Evolutionary conservation across 139 green algal species (phyloP).

Genomic region (Spirogloea muscicola): DNA sequence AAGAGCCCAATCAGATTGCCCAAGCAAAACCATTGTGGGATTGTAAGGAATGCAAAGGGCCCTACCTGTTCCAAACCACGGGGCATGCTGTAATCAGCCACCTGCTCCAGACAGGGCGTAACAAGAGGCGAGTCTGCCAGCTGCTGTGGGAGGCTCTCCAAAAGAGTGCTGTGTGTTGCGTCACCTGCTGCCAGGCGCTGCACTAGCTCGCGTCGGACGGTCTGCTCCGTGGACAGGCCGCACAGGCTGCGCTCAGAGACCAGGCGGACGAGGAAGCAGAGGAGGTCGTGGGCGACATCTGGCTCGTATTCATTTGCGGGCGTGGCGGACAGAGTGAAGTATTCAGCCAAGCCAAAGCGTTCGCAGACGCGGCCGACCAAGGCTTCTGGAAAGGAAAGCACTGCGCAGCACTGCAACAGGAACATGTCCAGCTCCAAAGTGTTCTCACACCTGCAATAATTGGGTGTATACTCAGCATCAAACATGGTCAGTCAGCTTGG

Average conservation of each 20-base stretch:
- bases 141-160: constrained; percentile 30
- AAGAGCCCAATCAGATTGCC: too few relatives aligned
- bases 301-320: constrained; percentile 23
- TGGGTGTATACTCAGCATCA: too few relatives aligned
- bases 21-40: too few relatives aligned
- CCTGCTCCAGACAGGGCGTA: background rate
- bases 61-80: constrained; percentile 33
- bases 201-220: constrained; percentile 38
- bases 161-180: constrained; percentile 25
- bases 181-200: constrained; percentile 36
- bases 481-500: too few relatives aligned
- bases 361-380: constrained; percentile 31
- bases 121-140: constrained; percentile 16
- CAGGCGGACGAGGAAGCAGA: constrained; percentile 33
- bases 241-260: constrained; percentile 30
- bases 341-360: constrained; percentile 29
- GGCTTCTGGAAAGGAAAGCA: constrained; percentile 7
- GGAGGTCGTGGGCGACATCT: constrained; percentile 23
- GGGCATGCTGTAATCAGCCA: constrained; percentile 36
- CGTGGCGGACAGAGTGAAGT: constrained; percentile 9
- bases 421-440: constrained; percentile 46
- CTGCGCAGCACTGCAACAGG: constrained; percentile 40
- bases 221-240: constrained; percentile 1
- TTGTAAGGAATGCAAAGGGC: too few relatives aligned
- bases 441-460: constrained; percentile 40